Conservation (phyloP, 2,329 filamentous ascomycete genomes). For the Pseudocercospora fuligena region DNA sequence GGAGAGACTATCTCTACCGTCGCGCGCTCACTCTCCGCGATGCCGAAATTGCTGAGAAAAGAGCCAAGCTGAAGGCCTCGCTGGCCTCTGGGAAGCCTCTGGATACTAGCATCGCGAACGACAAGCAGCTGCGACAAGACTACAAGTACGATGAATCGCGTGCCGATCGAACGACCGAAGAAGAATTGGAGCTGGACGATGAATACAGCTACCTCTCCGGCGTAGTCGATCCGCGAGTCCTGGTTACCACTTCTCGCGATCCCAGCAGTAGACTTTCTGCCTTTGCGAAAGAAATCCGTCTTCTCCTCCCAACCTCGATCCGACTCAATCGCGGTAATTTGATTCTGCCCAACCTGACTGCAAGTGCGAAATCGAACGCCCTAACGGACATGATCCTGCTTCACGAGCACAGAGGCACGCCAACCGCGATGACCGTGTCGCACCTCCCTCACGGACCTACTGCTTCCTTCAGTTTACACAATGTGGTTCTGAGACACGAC, state of each 20-base stretch:
- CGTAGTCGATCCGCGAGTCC: constrained; percentile 82
- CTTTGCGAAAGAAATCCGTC: constrained; percentile 89
- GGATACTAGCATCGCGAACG: constrained; percentile 80
- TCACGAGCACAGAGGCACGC: constrained; percentile 90
- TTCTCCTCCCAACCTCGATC: constrained; percentile 83
- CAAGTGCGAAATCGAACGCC: constrained; percentile 77
- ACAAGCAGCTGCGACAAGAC: constrained; percentile 81
- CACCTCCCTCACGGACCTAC: constrained; percentile 90
- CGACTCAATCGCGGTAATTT: constrained; percentile 90
- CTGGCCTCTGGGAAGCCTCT: constrained; percentile 88
- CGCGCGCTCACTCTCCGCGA: constrained; percentile 85
- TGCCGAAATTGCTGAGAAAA: constrained; percentile 90
- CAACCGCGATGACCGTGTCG: constrained; percentile 84
- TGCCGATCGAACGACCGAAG: constrained; percentile 67
- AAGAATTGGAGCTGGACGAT: constrained; percentile 78
- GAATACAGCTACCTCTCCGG: constrained; percentile 93
- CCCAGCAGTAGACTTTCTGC: constrained; percentile 83
- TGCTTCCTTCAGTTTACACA: constrained; percentile 85
- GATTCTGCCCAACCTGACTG: constrained; percentile 82
- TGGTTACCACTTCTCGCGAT: constrained; percentile 89
- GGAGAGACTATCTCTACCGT: constrained; percentile 88
- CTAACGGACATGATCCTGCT: constrained; percentile 84
- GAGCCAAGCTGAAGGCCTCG: constrained; percentile 82
- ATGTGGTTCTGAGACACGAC: constrained; percentile 89
- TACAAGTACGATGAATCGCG: constrained; percentile 92